phyloP scores from a whole-genome alignment of 2,329 filamentous ascomycete genomes.

The Xylaria sp. region DNA sequence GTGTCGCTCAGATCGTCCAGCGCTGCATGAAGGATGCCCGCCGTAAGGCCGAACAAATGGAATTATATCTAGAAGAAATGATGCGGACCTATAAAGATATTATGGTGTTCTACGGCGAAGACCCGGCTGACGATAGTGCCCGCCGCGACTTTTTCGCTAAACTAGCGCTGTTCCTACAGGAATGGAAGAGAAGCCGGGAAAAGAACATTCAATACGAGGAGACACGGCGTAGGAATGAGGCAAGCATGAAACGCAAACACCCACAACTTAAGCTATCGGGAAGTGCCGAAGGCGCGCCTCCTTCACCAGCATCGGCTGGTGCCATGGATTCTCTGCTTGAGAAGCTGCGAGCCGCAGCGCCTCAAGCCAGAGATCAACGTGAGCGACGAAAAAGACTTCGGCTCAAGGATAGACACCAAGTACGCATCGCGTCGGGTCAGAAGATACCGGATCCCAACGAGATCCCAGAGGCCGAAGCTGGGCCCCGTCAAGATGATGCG shows the following conservation, averaged over 20 bases:
- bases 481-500: conserved; percentile 50
- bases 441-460: conserved; percentile 81
- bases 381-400: conserved; percentile 88
- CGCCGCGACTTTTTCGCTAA: conserved; percentile 95
- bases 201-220: conserved; percentile 92
- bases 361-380: conserved; percentile 87
- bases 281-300: conserved; percentile 59
- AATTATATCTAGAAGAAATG: conserved; percentile 94
- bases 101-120: conserved; percentile 96
- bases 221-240: conserved; percentile 84
- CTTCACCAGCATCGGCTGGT: conserved; percentile 79
- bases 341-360: conserved; percentile 92
- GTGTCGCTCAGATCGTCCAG: conserved; percentile 90
- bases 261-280: conserved; percentile 71
- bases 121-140: conserved; percentile 90
- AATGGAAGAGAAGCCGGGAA: conserved; percentile 96
- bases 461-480: conserved; percentile 65
- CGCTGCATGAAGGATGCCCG: conserved; percentile 96
- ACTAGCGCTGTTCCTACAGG: conserved; percentile 86
- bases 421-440: conserved; percentile 88
- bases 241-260: conserved; percentile 90
- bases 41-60: conserved; percentile 95
- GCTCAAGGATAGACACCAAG: conserved; percentile 90
- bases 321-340: conserved; percentile 97
- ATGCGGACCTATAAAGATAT: conserved; percentile 91